A percentile compares a stretch with the other conserved stretches of the same genome.
These are phyloP conservation scores for Pseudofabraea citricarpa DNA, from an alignment of 2,329 filamentous ascomycete genomes.

Conservation along the genomic window DNA sequence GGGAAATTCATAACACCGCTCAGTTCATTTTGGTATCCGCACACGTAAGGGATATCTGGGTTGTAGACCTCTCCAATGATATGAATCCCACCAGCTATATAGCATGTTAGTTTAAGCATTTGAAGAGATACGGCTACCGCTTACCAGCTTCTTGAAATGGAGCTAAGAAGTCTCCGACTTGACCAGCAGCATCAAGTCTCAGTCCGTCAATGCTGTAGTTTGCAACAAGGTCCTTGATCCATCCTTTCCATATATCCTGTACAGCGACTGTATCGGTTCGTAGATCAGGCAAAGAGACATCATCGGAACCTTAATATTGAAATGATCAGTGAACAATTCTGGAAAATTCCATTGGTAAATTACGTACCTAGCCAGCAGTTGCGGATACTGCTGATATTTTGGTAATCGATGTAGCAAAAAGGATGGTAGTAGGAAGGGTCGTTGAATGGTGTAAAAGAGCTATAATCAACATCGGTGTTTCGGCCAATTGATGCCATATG, in stretches of 20 bases:
- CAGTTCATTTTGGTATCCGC: constrained; percentile 48
- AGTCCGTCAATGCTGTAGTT: constrained; percentile 40
- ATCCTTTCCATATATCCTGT: constrained; percentile 13
- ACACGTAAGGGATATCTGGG: constrained; percentile 47
- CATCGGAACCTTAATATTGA: constrained; percentile 14
- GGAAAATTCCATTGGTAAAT: neutral
- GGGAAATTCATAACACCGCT: constrained; percentile 59
- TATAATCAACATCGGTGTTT: constrained; percentile 31
- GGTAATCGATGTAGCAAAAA: constrained; percentile 30
- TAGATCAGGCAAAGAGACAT: constrained; percentile 25
- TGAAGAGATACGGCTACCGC: constrained; percentile 23
- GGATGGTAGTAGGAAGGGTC: constrained; percentile 28
- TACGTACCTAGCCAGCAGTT: constrained; percentile 4
- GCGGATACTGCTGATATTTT: constrained; percentile 24
- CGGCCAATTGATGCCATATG: constrained; percentile 33
- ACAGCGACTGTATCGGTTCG: constrained; percentile 22
- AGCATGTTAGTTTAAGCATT: neutral
- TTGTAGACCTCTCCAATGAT: constrained; percentile 56
- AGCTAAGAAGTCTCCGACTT: constrained; percentile 49
- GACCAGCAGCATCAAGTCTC: constrained; percentile 44
- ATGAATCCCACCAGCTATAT: constrained; percentile 48
- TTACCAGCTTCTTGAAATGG: constrained; percentile 39
- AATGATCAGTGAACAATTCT: neutral
- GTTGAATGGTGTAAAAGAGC: constrained; percentile 34
- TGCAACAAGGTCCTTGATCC: constrained; percentile 20